Evolutionary conservation across 495 filamentous ascomycete species (phyloP).

Genomic region (Trichoderma orchidacearum): DNA sequence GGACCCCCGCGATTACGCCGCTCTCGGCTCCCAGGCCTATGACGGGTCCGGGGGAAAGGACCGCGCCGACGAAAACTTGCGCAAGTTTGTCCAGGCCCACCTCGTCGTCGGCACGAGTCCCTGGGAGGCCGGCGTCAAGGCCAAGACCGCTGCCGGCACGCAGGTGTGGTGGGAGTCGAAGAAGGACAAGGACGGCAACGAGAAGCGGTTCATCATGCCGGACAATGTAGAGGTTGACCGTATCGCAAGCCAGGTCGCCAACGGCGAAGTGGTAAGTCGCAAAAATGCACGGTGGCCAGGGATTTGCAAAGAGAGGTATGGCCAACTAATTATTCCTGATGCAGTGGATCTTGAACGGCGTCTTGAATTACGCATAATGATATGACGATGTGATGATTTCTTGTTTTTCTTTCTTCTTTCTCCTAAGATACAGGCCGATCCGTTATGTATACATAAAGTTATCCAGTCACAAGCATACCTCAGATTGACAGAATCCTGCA

Average conservation of each 20-base stretch:
- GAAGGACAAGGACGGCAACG: slow-evolving; percentile 15
- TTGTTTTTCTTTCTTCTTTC: neutral
- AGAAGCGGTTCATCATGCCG: slow-evolving; percentile 45
- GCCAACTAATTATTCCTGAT: neutral
- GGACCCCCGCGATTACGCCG: slow-evolving; percentile 63
- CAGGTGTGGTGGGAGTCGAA: slow-evolving; percentile 73
- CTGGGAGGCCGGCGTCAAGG: slow-evolving; percentile 66
- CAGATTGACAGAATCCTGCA: no score
- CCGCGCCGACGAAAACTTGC: slow-evolving; percentile 64
- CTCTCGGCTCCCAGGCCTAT: slow-evolving; percentile 65
- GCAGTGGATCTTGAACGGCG: slow-evolving; percentile 52
- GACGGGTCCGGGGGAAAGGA: slow-evolving; percentile 66
- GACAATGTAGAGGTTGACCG: slow-evolving; percentile 59
- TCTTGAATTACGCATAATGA: slow-evolving; percentile 43
- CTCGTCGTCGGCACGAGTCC: slow-evolving; percentile 55
- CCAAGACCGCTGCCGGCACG: slow-evolving; percentile 47
- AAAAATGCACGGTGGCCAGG: no score
- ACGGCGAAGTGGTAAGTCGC: slow-evolving; percentile 55
- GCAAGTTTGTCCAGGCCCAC: slow-evolving; percentile 79
- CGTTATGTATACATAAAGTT: no score
- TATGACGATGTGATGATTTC: neutral
- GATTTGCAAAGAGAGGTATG: no score
- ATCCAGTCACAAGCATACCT: no score
- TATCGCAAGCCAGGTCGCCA: slow-evolving; percentile 58
- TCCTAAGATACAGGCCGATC: no score